Conservation (phyloP, 2,329 filamentous ascomycete genomes). For the Pyrenochaeta sp. region DNA sequence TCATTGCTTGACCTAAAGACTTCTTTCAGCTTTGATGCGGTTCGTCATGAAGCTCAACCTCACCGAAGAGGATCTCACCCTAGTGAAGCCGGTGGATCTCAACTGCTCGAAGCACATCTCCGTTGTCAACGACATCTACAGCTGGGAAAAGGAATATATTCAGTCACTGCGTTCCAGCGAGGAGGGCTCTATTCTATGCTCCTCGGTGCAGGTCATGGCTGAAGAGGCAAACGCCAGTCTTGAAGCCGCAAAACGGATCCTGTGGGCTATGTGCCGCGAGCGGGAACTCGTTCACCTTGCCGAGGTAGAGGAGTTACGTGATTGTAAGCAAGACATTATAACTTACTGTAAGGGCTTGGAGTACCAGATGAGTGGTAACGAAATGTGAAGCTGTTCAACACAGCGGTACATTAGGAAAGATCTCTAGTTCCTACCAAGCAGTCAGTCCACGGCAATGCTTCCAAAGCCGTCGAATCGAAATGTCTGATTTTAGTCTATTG, state of each 20-base stretch:
- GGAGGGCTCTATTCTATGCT: constrained; percentile 44
- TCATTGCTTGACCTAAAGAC: constrained; percentile 28
- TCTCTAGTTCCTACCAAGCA: too few relatives aligned
- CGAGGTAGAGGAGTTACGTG: too few relatives aligned
- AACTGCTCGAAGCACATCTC: constrained; percentile 52
- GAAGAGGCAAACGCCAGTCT: constrained; percentile 29
- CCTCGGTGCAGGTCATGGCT: constrained; percentile 41
- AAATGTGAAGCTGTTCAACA: constrained; percentile 42
- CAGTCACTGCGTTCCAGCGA: constrained; percentile 11
- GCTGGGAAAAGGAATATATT: constrained; percentile 55
- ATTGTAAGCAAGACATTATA: not conserved
- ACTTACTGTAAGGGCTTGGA: constrained; percentile 47
- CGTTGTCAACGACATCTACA: constrained; percentile 55
- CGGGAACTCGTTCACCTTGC: constrained; percentile 38
- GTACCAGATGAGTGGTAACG: constrained; percentile 48
- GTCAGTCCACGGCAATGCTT: too few relatives aligned
- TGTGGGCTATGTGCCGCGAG: constrained; percentile 43
- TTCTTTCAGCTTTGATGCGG: constrained; percentile 53
- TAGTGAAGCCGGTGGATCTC: constrained; percentile 36
- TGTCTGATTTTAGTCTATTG: too few relatives aligned
- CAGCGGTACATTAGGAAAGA: too few relatives aligned
- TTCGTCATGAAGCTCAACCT: constrained; percentile 49
- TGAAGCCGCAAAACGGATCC: constrained; percentile 36
- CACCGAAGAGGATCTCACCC: constrained; percentile 31
- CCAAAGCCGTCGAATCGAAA: too few relatives aligned